phyloP scores from a whole-genome alignment of 2,329 filamentous ascomycete species.

The Lachnellula hyalina region DNA sequence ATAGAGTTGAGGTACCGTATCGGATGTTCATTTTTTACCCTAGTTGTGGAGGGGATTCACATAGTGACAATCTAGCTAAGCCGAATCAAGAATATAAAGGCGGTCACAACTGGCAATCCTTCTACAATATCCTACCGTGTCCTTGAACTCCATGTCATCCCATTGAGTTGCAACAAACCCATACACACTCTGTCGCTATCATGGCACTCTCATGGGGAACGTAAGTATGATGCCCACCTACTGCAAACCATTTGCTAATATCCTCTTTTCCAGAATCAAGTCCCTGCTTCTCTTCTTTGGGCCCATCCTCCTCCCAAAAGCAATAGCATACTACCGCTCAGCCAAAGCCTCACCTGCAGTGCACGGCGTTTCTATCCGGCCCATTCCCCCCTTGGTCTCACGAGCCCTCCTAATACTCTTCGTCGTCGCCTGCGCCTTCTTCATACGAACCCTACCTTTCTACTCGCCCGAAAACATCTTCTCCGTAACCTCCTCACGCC shows the following conservation, averaged over 20 bases:
- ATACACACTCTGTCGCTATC: constrained; percentile 4
- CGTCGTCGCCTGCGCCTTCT: constrained; percentile 44
- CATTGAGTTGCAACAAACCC: background rate
- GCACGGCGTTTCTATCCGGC: constrained; percentile 46
- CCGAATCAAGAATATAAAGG: background rate
- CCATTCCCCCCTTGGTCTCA: constrained; percentile 48
- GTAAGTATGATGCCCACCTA: constrained; percentile 35
- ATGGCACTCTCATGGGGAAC: constrained; percentile 44
- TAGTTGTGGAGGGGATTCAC: no score
- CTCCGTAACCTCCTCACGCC: constrained; percentile 66
- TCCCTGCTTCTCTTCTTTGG: constrained; percentile 52
- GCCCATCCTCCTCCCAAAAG: constrained; percentile 64
- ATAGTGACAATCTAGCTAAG: background rate
- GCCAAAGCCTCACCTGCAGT: constrained; percentile 39
- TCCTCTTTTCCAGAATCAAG: constrained; percentile 33
- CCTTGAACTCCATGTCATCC: background rate
- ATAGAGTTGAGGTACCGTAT: no score
- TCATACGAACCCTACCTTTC: constrained; percentile 59
- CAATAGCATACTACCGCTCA: constrained; percentile 59
- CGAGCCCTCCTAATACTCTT: constrained; percentile 57
- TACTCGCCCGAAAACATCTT: constrained; percentile 82
- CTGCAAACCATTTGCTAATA: constrained; percentile 9
- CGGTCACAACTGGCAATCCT: background rate
- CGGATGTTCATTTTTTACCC: no score
- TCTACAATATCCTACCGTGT: background rate